Evolutionary conservation across 2,329 filamentous ascomycete species (phyloP).

Genomic region (Chalara sp.): DNA sequence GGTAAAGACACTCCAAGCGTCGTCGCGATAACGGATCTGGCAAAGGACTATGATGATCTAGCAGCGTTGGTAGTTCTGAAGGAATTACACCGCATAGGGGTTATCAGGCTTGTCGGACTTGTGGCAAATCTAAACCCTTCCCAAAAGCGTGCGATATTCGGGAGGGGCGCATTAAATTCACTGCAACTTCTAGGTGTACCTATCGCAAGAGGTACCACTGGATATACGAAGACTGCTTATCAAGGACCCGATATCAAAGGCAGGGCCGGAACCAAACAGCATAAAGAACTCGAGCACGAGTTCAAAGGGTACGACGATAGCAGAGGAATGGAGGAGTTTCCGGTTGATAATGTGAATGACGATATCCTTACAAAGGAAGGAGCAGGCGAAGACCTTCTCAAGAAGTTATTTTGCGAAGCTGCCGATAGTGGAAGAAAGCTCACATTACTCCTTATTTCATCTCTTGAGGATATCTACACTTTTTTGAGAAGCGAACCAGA

Average conservation of each 20-base stretch:
- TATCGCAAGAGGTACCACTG: slow-evolving; percentile 4
- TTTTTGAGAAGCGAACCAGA: slow-evolving; percentile 3
- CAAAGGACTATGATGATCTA: slow-evolving; percentile 14
- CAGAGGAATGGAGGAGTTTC: not conserved
- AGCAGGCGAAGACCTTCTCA: not conserved
- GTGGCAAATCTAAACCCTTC: slow-evolving; percentile 12
- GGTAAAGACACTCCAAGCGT: not conserved
- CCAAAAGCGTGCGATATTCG: slow-evolving; percentile 7
- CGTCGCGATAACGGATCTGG: slow-evolving; percentile 8
- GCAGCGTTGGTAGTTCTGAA: slow-evolving; percentile 10
- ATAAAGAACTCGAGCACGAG: slow-evolving; percentile 5
- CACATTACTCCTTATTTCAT: slow-evolving; percentile 8
- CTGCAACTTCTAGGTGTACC: slow-evolving; percentile 7
- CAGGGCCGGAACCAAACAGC: not conserved
- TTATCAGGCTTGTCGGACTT: slow-evolving; percentile 10
- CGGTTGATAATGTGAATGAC: not conserved
- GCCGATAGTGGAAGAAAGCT: slow-evolving; percentile 3
- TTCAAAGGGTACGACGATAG: not conserved
- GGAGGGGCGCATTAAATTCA: slow-evolving; percentile 5
- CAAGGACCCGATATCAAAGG: not conserved
- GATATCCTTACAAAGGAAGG: not conserved
- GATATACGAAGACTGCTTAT: not conserved
- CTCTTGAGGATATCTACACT: slow-evolving; percentile 6
- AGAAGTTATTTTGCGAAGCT: not conserved
- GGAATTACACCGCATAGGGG: slow-evolving; percentile 8